Evolutionary conservation across 225 moss, liverwort and hornwort species (phyloP).

Genomic region (Takakia lepidozioides): DNA sequence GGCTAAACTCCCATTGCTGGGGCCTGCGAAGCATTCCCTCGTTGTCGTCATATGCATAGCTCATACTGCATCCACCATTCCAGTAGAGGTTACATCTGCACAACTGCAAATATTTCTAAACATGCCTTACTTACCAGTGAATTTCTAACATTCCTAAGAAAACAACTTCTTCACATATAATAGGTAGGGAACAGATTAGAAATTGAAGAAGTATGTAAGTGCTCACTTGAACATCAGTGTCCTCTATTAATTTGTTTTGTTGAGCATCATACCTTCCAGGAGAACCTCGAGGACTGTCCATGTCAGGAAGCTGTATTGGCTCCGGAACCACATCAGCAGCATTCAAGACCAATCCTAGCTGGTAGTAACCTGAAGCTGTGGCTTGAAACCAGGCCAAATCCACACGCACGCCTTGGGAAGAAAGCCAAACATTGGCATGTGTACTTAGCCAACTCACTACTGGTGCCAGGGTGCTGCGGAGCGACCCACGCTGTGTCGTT

Average conservation of each 20-base stretch:
- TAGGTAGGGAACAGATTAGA: too few species aligned
- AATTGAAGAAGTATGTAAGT: too few species aligned
- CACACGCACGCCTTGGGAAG: slow-evolving; percentile 57
- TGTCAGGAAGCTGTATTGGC: slow-evolving; percentile 33
- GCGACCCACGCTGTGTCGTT: slow-evolving; percentile 70
- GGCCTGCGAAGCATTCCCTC: slow-evolving; percentile 54
- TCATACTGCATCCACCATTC: too few species aligned
- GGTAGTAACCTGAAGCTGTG: slow-evolving; percentile 82
- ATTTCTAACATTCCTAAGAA: too few species aligned
- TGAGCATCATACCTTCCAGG: slow-evolving; percentile 40
- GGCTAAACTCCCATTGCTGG: slow-evolving; percentile 71
- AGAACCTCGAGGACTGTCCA: slow-evolving; percentile 29
- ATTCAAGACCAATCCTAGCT: slow-evolving; percentile 77
- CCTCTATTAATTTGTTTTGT: too few species aligned
- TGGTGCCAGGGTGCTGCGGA: slow-evolving; percentile 69
- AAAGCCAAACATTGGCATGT: slow-evolving; percentile 63
- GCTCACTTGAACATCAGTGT: too few species aligned
- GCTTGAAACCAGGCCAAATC: slow-evolving; percentile 99
- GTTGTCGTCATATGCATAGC: slow-evolving; percentile 42
- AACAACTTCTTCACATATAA: too few species aligned
- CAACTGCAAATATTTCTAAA: too few species aligned
- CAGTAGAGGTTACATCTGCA: too few species aligned
- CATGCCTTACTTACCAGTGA: too few species aligned
- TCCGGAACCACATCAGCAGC: slow-evolving; percentile 52
- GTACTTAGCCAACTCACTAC: slow-evolving; percentile 73